These are phyloP conservation scores for Aspergillus texensis DNA, from an alignment of 2,329 filamentous ascomycete species.

Conservation along the genomic window DNA sequence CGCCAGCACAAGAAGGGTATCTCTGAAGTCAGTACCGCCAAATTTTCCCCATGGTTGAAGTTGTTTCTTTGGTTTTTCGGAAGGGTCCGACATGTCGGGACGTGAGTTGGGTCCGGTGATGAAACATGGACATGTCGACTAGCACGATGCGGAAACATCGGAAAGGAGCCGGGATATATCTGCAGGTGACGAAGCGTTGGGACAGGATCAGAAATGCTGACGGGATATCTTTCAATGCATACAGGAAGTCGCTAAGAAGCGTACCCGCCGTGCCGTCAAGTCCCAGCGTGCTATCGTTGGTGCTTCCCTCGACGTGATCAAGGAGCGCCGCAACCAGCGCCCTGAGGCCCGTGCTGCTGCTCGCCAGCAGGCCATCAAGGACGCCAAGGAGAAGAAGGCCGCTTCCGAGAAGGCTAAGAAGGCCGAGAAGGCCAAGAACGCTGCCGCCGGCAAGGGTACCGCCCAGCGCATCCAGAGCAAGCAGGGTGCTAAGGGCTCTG, in stretches of 20 bases:
- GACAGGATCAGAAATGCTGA: slow-evolving; percentile 27
- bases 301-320: slow-evolving; percentile 99
- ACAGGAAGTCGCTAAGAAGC: slow-evolving; percentile 99
- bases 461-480: slow-evolving; percentile 84
- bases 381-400: slow-evolving; percentile 98
- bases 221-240: slow-evolving; percentile 32
- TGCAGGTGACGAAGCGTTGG: neutral
- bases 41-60: slow-evolving; percentile 18
- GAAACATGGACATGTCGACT: slow-evolving; percentile 11
- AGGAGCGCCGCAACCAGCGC: slow-evolving; percentile 93
- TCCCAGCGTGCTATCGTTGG: slow-evolving; percentile 98
- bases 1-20: slow-evolving; percentile 99
- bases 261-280: slow-evolving; percentile 97
- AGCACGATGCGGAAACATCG: neutral
- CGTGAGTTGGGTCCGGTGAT: slow-evolving; percentile 1
- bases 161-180: slow-evolving; percentile 11
- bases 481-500: slow-evolving; percentile 92
- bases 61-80: slow-evolving; percentile 23
- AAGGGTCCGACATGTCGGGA: slow-evolving; percentile 10
- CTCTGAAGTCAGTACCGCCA: slow-evolving; percentile 81
- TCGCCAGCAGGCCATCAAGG: slow-evolving; percentile 88
- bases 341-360: slow-evolving; percentile 94
- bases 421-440: slow-evolving; percentile 97
- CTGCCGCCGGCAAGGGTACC: slow-evolving; percentile 75
- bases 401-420: slow-evolving; percentile 90